phyloP scores from a whole-genome alignment of 441 rosid species.

The Brassica balearica region DNA sequence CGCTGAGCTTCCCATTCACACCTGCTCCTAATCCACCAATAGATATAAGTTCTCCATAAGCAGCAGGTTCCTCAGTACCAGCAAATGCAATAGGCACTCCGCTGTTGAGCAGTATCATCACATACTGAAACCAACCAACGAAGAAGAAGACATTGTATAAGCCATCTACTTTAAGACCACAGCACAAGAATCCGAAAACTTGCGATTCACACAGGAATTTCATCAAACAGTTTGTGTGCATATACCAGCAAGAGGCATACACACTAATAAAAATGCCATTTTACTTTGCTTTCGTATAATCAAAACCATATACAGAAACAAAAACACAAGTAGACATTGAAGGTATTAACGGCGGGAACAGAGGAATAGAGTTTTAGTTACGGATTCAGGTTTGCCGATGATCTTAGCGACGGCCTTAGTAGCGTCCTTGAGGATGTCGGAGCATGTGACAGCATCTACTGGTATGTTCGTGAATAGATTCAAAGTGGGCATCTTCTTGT shows the following conservation, averaged over 20 bases:
- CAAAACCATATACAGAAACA: not conserved
- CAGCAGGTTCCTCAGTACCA: slow-evolving; percentile 88
- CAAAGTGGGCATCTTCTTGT: slow-evolving; percentile 72
- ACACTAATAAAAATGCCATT: not conserved
- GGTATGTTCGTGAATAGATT: slow-evolving; percentile 83
- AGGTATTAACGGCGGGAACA: not conserved
- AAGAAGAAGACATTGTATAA: not conserved
- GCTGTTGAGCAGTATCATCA: slow-evolving; percentile 82
- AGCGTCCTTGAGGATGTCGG: slow-evolving; percentile 92
- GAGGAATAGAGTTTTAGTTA: slow-evolving; percentile 33
- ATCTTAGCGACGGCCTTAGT: slow-evolving; percentile 86
- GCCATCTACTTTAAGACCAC: not conserved
- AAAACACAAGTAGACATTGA: not conserved
- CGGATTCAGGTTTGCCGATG: slow-evolving; percentile 96
- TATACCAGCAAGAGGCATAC: not conserved
- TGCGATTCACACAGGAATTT: slow-evolving; percentile 38
- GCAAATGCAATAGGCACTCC: slow-evolving; percentile 90
- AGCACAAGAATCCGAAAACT: slow-evolving; percentile 13
- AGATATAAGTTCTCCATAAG: slow-evolving; percentile 85
- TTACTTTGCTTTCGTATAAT: not conserved
- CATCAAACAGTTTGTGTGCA: slow-evolving; percentile 50
- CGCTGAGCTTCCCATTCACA: slow-evolving; percentile 80
- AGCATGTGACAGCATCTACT: slow-evolving; percentile 79
- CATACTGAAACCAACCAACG: slow-evolving; percentile 58
- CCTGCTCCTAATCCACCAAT: slow-evolving; percentile 78